Base-by-base conservation (phyloP, 495 filamentous ascomycete genomes). In the Endocarpon pusillum region DNA sequence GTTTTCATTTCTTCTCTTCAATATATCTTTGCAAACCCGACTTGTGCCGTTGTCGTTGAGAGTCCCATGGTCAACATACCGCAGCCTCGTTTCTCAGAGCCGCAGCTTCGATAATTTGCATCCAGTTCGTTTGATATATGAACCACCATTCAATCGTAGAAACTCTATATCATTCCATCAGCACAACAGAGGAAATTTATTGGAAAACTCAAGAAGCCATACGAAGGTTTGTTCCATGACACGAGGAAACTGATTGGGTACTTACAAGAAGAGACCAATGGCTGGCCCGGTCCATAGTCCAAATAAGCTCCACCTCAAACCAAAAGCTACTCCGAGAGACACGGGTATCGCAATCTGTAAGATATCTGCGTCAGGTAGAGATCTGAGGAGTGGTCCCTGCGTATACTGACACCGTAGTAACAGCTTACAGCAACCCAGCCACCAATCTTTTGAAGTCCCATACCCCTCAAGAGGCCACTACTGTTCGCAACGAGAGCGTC, bases 331-430 rank as follows among this genome's bases (percentile, higher is more conserved):
- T 1, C 34, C 32, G 19, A 52, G 37, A 17, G 37, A 33, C 15
- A 52, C 28, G 4, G 48, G 48, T 20, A 52, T 33, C 4, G 49
- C 48, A 19, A 43, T 18, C 41, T n/a, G n/a, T n/a, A n/a, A n/a
- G n/a, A n/a, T 43, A 32, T 11, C 11, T 21, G n/a, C 28, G 12
- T 19, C 10, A 3, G 10, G 19, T 15, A 10, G 16, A 23, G 23
- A 21, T 35, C 9, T 36, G n/a, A 14, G 11, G 14, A 8, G n/a
- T 35, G n/a, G 7, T 35, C 4, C 4, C 10, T 17, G 10, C 3
- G n/a, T 12, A 3, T 2, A 43, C 41, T 19, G 31, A 44, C 42
- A 6, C 17, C 34, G 24, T 44, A 44, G 33, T 44, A 44, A 18
- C 3, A 43, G 21, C 37, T 38, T 1, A 44, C 27, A 32, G 31